Evolutionary conservation across 1,284 basidiomycete genomes (phyloP), one percentile per base, ranked within the genome.

Genomic region (Ganoderma lucidum): DNA sequence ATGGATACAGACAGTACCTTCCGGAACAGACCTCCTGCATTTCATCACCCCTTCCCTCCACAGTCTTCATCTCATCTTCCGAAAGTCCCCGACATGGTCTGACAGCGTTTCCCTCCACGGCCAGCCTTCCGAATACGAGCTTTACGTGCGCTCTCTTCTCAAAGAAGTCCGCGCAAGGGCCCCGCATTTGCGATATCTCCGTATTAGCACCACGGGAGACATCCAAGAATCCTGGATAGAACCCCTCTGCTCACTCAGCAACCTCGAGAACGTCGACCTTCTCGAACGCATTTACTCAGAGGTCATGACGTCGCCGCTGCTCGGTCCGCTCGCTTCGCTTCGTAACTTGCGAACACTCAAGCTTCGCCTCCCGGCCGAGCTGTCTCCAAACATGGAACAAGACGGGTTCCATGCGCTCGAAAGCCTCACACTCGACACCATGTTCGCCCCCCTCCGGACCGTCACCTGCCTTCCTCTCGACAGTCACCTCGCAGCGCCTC

Each of bases 61-160:
- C n/a, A 68, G 70, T 37, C 68, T 71, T 5, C 70, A 73, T 39
- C 32, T 73, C 64, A 37, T 70, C 10, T 70, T 73, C 63, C 58
- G 58, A 12, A 55, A 30, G 19, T 30, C 66, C 6, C 39, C 68
- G 12, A 23, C 55, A 5, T 35, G 59, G 63, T 35, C 42, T 23
- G 61, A 55, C 10, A 23, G 19, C 35, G 41, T 35, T 14, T 19
- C 61, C 17, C 15, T 15, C 0, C 48, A 8, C 39, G n/a, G 48
- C 39, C 2, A 8, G 28, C 30, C 32, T 17, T 30, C 41, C 15
- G 30, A 53, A 3, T 62, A 44, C 51, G 69, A 70, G 56, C 23
- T 28, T 5, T 70, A 51, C 23, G 64, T 70, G 15, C 69, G 69
- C 44, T 53, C 64, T 5, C 69, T 71, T 10, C 30, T 68, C 17